Percentiles rank a stretch among this genome's conserved stretches.
phyloP scores from a whole-genome alignment of 345 rosid genomes.

The Eutrema japonicum region DNA sequence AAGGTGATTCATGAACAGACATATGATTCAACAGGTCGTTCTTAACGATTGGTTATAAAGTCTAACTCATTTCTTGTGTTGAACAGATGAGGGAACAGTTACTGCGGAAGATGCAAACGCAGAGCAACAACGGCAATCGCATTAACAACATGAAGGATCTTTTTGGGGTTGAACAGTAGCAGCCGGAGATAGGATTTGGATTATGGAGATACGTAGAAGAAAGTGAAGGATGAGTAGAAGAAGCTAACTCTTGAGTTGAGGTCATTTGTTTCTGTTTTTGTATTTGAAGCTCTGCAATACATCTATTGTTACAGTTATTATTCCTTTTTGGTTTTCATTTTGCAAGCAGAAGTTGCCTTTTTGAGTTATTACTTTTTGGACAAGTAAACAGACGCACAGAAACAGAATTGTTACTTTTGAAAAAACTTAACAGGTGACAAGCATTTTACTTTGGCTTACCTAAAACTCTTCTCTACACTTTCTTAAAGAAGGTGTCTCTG shows the following conservation, averaged over 20 bases:
- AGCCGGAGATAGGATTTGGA: conserved; percentile 7
- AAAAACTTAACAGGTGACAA: conserved; percentile 12
- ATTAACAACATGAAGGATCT: neutral
- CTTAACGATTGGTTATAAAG: conserved; percentile 4
- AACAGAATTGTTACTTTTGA: neutral
- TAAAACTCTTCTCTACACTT: neutral
- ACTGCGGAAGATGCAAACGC: conserved; percentile 15
- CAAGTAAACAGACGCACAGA: neutral
- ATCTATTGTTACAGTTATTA: neutral
- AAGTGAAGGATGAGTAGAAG: conserved; percentile 12
- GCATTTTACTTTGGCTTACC: conserved; percentile 17
- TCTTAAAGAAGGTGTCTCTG: neutral
- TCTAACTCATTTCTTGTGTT: conserved; percentile 18
- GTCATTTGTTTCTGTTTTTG: conserved; percentile 23
- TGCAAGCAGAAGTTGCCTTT: conserved; percentile 1
- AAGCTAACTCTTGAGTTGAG: conserved; percentile 15
- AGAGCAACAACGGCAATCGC: neutral
- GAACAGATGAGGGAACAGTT: conserved; percentile 17
- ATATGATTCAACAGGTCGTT: neutral
- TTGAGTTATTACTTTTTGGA: neutral
- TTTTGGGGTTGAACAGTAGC: conserved; percentile 14
- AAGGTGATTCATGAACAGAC: conserved; percentile 32
- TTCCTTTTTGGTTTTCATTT: conserved; percentile 12
- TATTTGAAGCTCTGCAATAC: conserved; percentile 26
- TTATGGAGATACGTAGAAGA: conserved; percentile 16